Evolutionary conservation across 2,329 filamentous ascomycete species (phyloP), one percentile per base, ranked within the genome.

Genomic region (Pestalotiopsis sp.): DNA sequence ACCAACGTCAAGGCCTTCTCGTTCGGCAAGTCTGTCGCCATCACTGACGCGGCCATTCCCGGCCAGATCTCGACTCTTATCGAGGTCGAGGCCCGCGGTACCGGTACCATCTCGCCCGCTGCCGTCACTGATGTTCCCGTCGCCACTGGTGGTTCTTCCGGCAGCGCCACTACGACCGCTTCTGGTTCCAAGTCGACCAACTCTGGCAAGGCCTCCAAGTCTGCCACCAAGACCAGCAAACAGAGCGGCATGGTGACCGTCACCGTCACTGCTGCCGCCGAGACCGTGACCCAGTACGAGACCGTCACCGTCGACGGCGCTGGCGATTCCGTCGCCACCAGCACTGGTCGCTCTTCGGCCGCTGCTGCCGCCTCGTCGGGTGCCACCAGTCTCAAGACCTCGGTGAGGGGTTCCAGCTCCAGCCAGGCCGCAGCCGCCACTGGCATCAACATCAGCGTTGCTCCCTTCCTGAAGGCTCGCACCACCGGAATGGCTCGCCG

Each of bases 11-110:
- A 80, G 70, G 82, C 38, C 6, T 40, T 68, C 9, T 78, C 80
- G 68, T 85, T 80, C 68, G 80, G 82, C 5, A 68, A 68, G 6
- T 70, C 70, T 49, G 68, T 70, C 60, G 72, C 73, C 3, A 72
- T 81, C 68, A 73, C 73, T 20, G 75, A 73, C 2, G 75, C 75
- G 1, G 80, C 79, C 71, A 76, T 81, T 67, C 78, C 86, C 83
- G 83, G 72, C 70, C 83, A 84, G 76, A 80, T 84, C 62, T 81
- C 83, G 66, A 78, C 79, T 2, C 70, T 72, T 45, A 71, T 81
- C 70, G 82, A 82, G 73, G 81, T 78, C 17, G 78, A 78, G 4
- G 73, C 76, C 40, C 79, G 81, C 61, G 75, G 74, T 13, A 67
- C 75, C 56, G 77, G 75, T 31, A 76, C 71, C 31, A 70, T 69